Conservation (phyloP, 2,329 filamentous ascomycete species). For the Pestalotiopsis sp. region DNA sequence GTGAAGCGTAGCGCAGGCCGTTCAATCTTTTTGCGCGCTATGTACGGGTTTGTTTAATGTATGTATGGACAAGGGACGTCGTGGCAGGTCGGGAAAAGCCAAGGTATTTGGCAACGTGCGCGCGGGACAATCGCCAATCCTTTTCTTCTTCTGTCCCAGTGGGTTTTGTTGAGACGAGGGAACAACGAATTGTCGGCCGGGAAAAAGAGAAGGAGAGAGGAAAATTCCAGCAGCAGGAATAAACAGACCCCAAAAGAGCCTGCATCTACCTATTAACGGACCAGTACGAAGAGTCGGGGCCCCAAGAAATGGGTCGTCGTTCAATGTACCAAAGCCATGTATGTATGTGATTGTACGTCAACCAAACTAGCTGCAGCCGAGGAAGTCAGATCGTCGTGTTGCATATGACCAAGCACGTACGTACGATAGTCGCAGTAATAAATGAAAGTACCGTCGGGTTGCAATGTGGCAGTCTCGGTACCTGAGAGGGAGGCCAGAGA, state of each 20-base stretch:
- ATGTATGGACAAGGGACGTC: neutral
- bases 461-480: neutral
- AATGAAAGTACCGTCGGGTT: neutral
- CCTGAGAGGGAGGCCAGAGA: neutral
- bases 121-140: neutral
- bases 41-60: neutral
- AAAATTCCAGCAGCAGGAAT: neutral
- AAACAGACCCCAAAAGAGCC: neutral
- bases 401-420: neutral
- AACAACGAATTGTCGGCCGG: neutral
- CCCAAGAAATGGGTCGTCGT: neutral
- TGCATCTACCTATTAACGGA: neutral
- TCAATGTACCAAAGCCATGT: neutral
- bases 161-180: neutral
- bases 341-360: conserved; percentile 11
- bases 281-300: neutral
- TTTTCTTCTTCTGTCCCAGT: neutral
- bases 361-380: conserved; percentile 1
- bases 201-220: neutral
- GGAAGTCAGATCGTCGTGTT: neutral
- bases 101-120: neutral
- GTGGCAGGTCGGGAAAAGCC: neutral
- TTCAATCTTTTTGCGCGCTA: neutral
- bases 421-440: neutral
- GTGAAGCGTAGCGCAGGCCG: neutral